Percentiles rank a stretch among this genome's conserved stretches.
These are phyloP conservation scores for Apiospora phragmitis DNA, from an alignment of 2,329 filamentous ascomycete genomes.

Conservation along the genomic window DNA sequence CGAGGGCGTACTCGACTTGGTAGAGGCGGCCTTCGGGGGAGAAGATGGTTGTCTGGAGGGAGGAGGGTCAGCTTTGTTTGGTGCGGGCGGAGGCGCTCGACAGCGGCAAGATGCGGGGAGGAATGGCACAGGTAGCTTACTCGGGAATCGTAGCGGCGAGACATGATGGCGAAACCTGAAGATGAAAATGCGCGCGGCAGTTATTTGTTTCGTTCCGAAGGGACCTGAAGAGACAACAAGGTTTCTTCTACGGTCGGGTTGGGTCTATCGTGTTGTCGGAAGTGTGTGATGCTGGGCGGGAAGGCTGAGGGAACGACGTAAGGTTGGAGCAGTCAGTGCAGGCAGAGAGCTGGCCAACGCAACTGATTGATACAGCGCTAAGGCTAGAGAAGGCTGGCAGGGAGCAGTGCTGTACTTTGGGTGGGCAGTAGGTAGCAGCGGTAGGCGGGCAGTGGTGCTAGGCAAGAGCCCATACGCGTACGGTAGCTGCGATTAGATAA, in stretches of 20 bases:
- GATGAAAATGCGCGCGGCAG: neutral
- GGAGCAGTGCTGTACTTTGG: too few relatives aligned
- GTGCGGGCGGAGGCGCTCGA: neutral
- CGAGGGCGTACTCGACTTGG: slow-evolving; percentile 98
- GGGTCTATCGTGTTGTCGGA: neutral
- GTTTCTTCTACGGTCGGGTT: slow-evolving; percentile 15
- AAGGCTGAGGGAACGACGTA: slow-evolving; percentile 3
- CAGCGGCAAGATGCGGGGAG: neutral
- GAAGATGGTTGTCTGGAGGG: slow-evolving; percentile 91
- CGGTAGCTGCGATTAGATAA: slow-evolving; percentile 13
- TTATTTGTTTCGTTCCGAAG: neutral
- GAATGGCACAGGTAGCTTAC: slow-evolving; percentile 54
- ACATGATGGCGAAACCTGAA: slow-evolving; percentile 62
- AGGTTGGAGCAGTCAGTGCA: neutral
- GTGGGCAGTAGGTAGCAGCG: too few relatives aligned
- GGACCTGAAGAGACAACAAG: neutral
- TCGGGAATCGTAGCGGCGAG: slow-evolving; percentile 95
- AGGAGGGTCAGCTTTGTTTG: slow-evolving; percentile 21
- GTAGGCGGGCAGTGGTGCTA: slow-evolving; percentile 23
- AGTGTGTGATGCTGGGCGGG: slow-evolving; percentile 4
- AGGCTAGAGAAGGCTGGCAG: neutral
- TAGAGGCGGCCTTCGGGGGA: slow-evolving; percentile 97
- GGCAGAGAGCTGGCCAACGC: slow-evolving; percentile 2
- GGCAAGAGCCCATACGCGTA: slow-evolving; percentile 36
- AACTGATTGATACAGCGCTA: neutral